Percentiles rank a stretch among this genome's conserved stretches.
These are phyloP conservation scores for Phytophthora citrophthora DNA, from an alignment of 352 stramenopile species.

Conservation along the genomic window DNA sequence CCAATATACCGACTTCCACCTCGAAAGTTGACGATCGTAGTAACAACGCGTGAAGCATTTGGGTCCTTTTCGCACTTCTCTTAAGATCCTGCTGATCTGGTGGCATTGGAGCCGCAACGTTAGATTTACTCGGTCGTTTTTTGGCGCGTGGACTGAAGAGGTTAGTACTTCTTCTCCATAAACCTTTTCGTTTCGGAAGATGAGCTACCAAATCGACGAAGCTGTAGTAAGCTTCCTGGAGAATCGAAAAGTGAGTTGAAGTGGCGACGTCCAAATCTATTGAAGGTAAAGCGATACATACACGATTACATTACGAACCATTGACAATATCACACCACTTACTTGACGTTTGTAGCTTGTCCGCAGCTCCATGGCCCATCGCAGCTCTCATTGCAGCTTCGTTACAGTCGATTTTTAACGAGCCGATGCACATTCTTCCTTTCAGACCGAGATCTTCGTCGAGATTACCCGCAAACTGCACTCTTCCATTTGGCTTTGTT, in stretches of 20 bases:
- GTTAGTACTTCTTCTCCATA: neutral
- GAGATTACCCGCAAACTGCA: slow-evolving; percentile 24
- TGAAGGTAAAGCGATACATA: neutral
- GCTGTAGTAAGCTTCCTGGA: slow-evolving; percentile 54
- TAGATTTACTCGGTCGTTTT: slow-evolving; percentile 12
- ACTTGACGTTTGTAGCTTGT: slow-evolving; percentile 19
- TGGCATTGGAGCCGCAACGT: neutral
- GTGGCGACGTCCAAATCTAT: slow-evolving; percentile 35
- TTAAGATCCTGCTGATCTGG: slow-evolving; percentile 24
- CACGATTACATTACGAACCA: neutral
- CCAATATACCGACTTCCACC: slow-evolving; percentile 47
- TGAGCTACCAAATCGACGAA: slow-evolving; percentile 48
- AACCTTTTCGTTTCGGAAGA: slow-evolving; percentile 35
- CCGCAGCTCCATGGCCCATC: slow-evolving; percentile 24
- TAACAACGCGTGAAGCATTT: slow-evolving; percentile 63
- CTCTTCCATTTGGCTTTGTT: slow-evolving; percentile 19
- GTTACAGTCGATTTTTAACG: slow-evolving; percentile 68
- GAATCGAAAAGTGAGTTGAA: slow-evolving; percentile 54
- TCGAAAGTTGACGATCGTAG: slow-evolving; percentile 61
- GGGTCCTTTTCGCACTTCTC: slow-evolving; percentile 42
- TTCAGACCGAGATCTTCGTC: slow-evolving; percentile 61
- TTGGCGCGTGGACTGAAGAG: slow-evolving; percentile 16
- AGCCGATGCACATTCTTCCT: slow-evolving; percentile 60
- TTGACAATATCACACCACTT: slow-evolving; percentile 15
- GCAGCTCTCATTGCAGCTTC: slow-evolving; percentile 48